phyloP scores from a whole-genome alignment of 768 basidiomycete genomes.

The Kwoniella dejecticola region DNA sequence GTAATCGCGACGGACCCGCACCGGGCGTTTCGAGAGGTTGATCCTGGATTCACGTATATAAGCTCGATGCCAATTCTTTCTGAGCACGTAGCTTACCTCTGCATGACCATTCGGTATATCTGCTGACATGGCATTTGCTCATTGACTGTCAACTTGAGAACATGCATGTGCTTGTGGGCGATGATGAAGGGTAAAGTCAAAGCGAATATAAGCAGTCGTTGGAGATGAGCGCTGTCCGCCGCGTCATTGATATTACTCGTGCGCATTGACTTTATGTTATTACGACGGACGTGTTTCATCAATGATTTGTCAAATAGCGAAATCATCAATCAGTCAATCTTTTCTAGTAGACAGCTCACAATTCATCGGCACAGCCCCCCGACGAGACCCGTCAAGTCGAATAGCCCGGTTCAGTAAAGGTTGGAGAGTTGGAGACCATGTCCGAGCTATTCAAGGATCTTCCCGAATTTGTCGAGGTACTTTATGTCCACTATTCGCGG shows the following conservation, averaged over 20 bases:
- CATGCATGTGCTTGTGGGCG: too few relatives aligned
- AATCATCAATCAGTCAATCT: too few relatives aligned
- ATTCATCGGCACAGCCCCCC: too few relatives aligned
- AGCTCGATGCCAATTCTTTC: not conserved
- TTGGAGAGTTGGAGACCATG: too few relatives aligned
- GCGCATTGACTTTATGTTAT: too few relatives aligned
- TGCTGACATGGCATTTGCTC: not conserved
- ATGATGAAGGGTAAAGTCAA: too few relatives aligned
- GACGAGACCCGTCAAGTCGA: too few relatives aligned
- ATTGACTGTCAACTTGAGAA: not conserved
- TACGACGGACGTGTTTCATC: too few relatives aligned
- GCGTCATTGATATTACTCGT: not conserved
- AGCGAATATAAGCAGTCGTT: too few relatives aligned
- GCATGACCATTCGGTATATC: constrained; percentile 9
- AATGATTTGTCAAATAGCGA: too few relatives aligned
- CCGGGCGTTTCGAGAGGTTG: constrained; percentile 32
- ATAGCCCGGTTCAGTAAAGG: too few relatives aligned
- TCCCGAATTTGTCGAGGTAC: constrained; percentile 93
- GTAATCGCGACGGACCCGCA: constrained; percentile 38
- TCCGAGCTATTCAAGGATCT: constrained; percentile 68
- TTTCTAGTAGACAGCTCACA: too few relatives aligned
- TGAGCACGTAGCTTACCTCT: not conserved
- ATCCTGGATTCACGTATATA: constrained; percentile 4
- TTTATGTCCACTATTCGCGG: constrained; percentile 23
- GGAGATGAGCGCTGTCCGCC: not conserved